Percentiles rank a stretch among this genome's conserved stretches.
Conservation (phyloP, 2,329 filamentous ascomycete species). For the Leptographium wingfieldii region DNA sequence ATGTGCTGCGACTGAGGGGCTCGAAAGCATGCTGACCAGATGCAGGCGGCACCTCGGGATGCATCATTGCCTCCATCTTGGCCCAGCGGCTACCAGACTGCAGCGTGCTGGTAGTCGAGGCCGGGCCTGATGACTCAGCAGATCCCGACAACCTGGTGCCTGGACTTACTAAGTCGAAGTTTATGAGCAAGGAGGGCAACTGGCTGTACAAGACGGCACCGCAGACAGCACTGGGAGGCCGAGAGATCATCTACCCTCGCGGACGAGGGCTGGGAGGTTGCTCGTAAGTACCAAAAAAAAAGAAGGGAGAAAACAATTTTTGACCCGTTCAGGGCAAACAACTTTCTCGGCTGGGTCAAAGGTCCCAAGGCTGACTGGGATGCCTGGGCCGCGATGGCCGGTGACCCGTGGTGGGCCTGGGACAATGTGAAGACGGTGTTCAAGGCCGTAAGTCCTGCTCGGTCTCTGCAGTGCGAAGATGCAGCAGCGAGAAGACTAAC, state of each 20-base stretch:
- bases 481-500: background rate
- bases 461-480: background rate
- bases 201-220: conserved; percentile 4
- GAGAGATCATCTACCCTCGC: conserved; percentile 2
- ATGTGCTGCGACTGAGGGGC: background rate
- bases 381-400: background rate
- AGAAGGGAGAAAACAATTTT: too few relatives aligned
- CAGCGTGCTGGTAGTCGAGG: background rate
- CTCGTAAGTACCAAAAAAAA: background rate
- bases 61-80: background rate
- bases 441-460: background rate
- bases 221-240: background rate
- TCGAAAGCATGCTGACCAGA: background rate
- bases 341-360: conserved; percentile 4
- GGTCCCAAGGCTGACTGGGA: conserved; percentile 3
- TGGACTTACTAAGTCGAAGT: conserved; percentile 1
- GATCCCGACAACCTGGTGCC: conserved; percentile 3
- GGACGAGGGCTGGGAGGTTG: conserved; percentile 1
- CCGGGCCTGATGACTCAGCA: conserved; percentile 2
- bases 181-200: conserved; percentile 1
- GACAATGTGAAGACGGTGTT: conserved; percentile 1
- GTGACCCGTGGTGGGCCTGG: conserved; percentile 4
- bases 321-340: background rate
- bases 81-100: background rate
- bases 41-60: conserved; percentile 1